Base-by-base conservation (phyloP, 345 rosid genomes). In the Litchi chinensis region DNA sequence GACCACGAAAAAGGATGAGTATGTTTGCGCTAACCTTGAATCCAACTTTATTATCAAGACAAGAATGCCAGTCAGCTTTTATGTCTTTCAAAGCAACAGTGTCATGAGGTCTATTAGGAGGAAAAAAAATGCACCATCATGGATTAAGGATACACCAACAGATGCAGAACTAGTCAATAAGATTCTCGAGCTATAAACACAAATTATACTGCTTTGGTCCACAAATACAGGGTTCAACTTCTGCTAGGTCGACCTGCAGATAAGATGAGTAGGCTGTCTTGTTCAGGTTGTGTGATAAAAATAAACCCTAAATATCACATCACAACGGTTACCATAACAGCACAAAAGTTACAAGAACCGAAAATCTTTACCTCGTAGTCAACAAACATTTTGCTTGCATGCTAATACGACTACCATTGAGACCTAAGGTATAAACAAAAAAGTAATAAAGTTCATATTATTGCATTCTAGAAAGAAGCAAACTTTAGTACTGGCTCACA, bases 61-160 rank as follows among this genome's bases (percentile, higher is more conserved):
- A 93, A 57, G 96, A 88, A 76, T 89, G 97, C 98, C 97, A 95
- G 77, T 94, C 98, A 74, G 86, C 87, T 86, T 91, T 94, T 97
- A 93, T 90, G 67, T 91, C 93, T 82, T 84, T 94, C 85, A 93
- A 60, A 75, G 90, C 71, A 82, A 93, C 98, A 71, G 92, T 90
- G 79, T 95, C 98, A 81, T 93, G 97, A 77, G 93, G 97, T 76
- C 98, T 92, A 83, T 24, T 68, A 78, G 12, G 73, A 1, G 37
- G 4, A 46, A n/a, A n/a, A n/a, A 77, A 26, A 26, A 26, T 41
- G 66, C 56, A n/a, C n/a, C n/a, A 48, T 26, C 37, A 11, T 46
- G 54, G 48, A 65, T 19, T 40, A 71, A 43, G 32, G 22, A 76
- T 6, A 56, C 22, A 66, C 66, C 69, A 56, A 41, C 60, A 41